Evolutionary conservation across 352 stramenopile species (phyloP).

Genomic region (Globisporangium polare): DNA sequence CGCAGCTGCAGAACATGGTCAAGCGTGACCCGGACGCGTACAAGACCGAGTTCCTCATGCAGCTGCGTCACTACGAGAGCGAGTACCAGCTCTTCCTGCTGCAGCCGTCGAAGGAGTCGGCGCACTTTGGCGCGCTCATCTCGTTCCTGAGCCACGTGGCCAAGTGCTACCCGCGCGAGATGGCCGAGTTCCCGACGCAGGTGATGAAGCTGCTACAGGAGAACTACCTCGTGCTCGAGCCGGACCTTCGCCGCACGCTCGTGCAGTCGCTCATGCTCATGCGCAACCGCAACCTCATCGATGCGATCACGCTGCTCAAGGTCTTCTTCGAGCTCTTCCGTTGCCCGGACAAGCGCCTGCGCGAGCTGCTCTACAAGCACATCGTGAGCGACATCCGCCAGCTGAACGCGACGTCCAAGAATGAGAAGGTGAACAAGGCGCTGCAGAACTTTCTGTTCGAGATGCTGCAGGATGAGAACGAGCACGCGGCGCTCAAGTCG

Average conservation of each 20-base stretch:
- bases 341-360: constrained; percentile 94
- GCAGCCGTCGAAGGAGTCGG: constrained; percentile 87
- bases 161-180: constrained; percentile 87
- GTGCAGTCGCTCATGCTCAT: constrained; percentile 96
- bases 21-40: constrained; percentile 97
- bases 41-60: constrained; percentile 96
- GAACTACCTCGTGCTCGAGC: constrained; percentile 87
- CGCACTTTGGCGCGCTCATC: constrained; percentile 94
- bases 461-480: constrained; percentile 90
- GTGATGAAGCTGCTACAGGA: constrained; percentile 92
- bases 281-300: constrained; percentile 92
- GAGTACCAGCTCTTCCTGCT: constrained; percentile 96
- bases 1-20: constrained; percentile 98
- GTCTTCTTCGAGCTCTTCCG: constrained; percentile 97
- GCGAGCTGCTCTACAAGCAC: constrained; percentile 94
- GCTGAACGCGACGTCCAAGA: constrained; percentile 88
- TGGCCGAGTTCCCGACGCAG: constrained; percentile 84
- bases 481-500: constrained; percentile 84
- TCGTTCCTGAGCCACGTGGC: constrained; percentile 95
- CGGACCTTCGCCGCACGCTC: constrained; percentile 92
- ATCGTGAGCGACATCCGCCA: constrained; percentile 94
- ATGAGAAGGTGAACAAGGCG: constrained; percentile 94
- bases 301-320: constrained; percentile 91
- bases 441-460: constrained; percentile 96
- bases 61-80: constrained; percentile 94